Conservation (phyloP, 2,329 filamentous ascomycete species). For the Cladorrhinum sp. region DNA sequence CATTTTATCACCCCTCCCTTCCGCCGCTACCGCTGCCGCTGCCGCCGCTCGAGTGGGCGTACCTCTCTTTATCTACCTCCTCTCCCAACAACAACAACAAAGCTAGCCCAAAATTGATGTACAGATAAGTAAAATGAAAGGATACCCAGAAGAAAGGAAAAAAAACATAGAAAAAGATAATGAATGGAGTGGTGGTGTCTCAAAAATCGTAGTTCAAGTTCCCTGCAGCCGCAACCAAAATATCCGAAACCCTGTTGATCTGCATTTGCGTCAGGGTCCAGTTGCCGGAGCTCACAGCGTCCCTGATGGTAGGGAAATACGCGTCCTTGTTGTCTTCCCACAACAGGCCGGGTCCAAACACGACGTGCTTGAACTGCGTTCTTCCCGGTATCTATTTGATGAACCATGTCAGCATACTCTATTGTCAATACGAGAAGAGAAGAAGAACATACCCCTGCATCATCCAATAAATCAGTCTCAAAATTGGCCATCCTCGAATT, state of each 20-base stretch:
- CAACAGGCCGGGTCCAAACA: constrained; percentile 83
- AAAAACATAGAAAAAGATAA: background rate
- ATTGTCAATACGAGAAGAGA: background rate
- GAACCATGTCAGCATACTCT: constrained; percentile 9
- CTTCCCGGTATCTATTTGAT: constrained; percentile 69
- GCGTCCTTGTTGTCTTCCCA: constrained; percentile 60
- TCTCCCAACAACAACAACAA: background rate
- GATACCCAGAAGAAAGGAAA: background rate
- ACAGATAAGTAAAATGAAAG: background rate
- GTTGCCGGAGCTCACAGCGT: constrained; percentile 69
- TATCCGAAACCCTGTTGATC: constrained; percentile 67
- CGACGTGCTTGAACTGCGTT: constrained; percentile 88
- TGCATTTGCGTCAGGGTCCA: constrained; percentile 66
- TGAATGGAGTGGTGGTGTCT: background rate
- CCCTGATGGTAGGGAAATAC: constrained; percentile 83
- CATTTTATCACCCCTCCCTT: too few species aligned
- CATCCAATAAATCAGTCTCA: constrained; percentile 78
- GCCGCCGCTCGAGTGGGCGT: too few species aligned
- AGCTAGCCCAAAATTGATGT: background rate
- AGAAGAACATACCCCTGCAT: constrained; percentile 68
- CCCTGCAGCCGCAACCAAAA: constrained; percentile 59
- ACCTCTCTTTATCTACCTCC: too few species aligned
- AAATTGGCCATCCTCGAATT: constrained; percentile 78
- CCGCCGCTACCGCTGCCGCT: too few species aligned
- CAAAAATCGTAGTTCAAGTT: constrained; percentile 24